Evolutionary conservation across 352 stramenopile species (phyloP).

Genomic region (Globisporangium yorkense): DNA sequence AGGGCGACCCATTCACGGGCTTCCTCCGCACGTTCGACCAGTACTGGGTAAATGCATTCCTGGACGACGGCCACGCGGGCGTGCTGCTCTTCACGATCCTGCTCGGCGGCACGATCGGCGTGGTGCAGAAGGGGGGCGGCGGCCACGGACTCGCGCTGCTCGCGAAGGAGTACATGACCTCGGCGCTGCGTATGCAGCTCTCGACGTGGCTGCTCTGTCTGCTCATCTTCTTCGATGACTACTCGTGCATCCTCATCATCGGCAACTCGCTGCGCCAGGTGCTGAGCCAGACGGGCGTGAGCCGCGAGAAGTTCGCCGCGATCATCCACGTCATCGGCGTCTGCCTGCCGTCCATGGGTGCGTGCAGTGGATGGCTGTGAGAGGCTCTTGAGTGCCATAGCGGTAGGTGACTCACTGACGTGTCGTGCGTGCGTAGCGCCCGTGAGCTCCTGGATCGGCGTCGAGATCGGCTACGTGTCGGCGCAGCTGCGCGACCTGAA

Average conservation of each 20-base stretch:
- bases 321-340: conserved; percentile 88
- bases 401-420: background rate
- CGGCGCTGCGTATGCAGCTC: conserved; percentile 77
- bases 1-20: conserved; percentile 63
- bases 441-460: conserved; percentile 87
- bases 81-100: conserved; percentile 89
- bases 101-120: conserved; percentile 81
- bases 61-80: conserved; percentile 73
- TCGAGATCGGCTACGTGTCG: conserved; percentile 86
- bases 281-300: conserved; percentile 77
- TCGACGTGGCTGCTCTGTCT: conserved; percentile 79
- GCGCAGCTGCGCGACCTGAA: conserved; percentile 69
- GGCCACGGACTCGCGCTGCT: conserved; percentile 77
- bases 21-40: conserved; percentile 85
- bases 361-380: conserved; percentile 6
- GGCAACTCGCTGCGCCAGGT: conserved; percentile 83
- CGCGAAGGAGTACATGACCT: conserved; percentile 79
- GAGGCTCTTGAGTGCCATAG: background rate
- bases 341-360: conserved; percentile 83
- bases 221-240: conserved; percentile 92
- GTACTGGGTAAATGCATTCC: conserved; percentile 84
- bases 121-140: conserved; percentile 87
- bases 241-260: conserved; percentile 89
- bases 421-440: conserved; percentile 30
- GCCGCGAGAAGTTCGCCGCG: conserved; percentile 84